A percentile compares a stretch with the other conserved stretches of the same genome.
These are phyloP conservation scores for Paratrypanosoma confusum DNA, from an alignment of 208 protist species.

Conservation along the genomic window DNA sequence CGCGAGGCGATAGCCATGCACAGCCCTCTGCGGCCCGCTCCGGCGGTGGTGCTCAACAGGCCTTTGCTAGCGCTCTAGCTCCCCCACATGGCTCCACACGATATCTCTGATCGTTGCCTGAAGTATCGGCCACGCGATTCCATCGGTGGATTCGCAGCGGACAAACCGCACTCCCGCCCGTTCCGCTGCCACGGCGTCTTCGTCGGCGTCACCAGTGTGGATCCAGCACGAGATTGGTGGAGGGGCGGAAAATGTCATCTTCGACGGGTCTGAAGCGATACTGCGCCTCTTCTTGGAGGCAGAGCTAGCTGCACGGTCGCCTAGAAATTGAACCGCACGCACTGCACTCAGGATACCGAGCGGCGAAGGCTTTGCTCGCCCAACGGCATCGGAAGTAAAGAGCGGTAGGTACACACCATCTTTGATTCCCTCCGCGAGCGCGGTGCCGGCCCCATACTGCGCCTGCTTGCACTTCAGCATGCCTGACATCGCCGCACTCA, in stretches of 20 bases:
- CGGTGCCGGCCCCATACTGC: too few relatives aligned
- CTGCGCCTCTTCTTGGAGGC: too few relatives aligned
- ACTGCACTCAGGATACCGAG: conserved; percentile 22
- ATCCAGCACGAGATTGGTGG: conserved; percentile 20
- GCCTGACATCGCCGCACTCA: background rate
- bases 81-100: background rate
- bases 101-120: conserved; percentile 16
- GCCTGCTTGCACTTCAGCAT: conserved; percentile 6
- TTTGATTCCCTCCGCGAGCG: too few relatives aligned
- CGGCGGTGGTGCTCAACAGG: background rate
- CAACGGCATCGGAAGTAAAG: conserved; percentile 24
- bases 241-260: too few relatives aligned
- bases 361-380: conserved; percentile 53
- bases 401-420: conserved; percentile 14
- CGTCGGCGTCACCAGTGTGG: conserved; percentile 55
- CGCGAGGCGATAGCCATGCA: background rate
- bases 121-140: conserved; percentile 40
- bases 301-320: too few relatives aligned
- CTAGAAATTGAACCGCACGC: too few relatives aligned
- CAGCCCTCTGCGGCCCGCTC: background rate
- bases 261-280: too few relatives aligned
- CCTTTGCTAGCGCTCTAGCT: conserved; percentile 6
- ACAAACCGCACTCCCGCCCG: conserved; percentile 38
- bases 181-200: conserved; percentile 33
- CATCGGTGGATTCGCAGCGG: conserved; percentile 20